Base-by-base conservation (phyloP, 257 asterid species). In the Gentiana straminea region DNA sequence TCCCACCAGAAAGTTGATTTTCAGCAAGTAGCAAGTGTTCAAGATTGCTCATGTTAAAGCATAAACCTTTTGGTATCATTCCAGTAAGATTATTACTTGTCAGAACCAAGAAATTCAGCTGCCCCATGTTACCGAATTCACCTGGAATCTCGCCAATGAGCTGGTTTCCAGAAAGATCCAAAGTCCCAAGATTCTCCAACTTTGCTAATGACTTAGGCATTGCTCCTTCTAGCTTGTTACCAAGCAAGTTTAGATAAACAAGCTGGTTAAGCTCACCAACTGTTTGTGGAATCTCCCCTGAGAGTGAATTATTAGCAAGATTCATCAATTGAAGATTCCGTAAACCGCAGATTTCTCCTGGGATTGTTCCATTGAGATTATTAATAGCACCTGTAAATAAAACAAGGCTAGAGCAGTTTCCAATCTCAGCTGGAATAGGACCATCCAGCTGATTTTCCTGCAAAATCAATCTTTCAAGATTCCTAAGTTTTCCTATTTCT, bases 61-160 rank as follows among this genome's bases (percentile, higher is more conserved):
- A 89, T 50, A 86, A 60, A 37, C 34, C 61, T 24, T 49, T 60
- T 0, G 97, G 95, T 3, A 89, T 55, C 38, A 33, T 3, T 2
- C 97, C 95, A 0, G 95, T 75, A 41, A 89, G 86, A 46, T 82
- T 70, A 66, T 89, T 89, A 63, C 92, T 65, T 1, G 93, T 60
- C 5, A 89, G 77, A 1, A 79, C 94, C 62, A 89, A 76, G 66
- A 69, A 80, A 33, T 55, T 64, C 1, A 89, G 73, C 58, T 56
- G 64, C 10, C 69, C 61, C 90, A 82, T 66, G 47, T 51, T 72
- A 0, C 94, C 88, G 33, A 89, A 33, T 65, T 77, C 94, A 2
- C 38, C 74, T 1, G 97, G 94, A 13, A 89, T 77, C 59, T 70
- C 86, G 10, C 94, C 96, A 56, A 68, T 54, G 39, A 90, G 82